Evolutionary conservation across 2,329 filamentous ascomycete species (phyloP).

Genomic region (Trichoderma atroviride): DNA sequence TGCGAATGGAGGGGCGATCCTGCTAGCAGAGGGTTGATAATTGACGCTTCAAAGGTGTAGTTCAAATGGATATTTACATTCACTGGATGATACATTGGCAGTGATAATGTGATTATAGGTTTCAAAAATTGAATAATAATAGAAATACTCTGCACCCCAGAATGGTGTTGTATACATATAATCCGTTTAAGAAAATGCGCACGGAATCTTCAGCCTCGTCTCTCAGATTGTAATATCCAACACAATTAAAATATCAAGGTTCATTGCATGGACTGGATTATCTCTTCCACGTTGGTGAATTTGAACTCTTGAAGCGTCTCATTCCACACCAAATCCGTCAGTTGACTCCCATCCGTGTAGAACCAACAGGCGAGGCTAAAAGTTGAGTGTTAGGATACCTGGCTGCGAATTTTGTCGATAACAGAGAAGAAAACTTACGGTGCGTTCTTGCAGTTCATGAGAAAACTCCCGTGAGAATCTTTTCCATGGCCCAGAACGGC

Average conservation of each 20-base stretch:
- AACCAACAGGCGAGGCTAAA: background rate
- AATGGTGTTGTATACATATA: background rate
- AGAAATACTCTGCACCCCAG: background rate
- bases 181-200: background rate
- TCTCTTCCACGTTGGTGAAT: background rate
- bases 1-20: constrained; percentile 1
- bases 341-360: background rate
- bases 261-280: background rate
- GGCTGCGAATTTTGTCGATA: background rate
- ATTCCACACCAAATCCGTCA: background rate
- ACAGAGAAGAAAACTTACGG: background rate
- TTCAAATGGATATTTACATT: background rate
- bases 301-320: background rate
- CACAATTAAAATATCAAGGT: no score
- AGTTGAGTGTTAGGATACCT: background rate
- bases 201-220: background rate
- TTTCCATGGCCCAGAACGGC: constrained; percentile 49
- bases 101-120: background rate
- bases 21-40: background rate
- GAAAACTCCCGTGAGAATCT: constrained; percentile 54
- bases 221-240: background rate
- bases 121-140: background rate
- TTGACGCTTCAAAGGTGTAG: background rate
- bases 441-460: constrained; percentile 46
- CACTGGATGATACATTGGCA: background rate